These are phyloP conservation scores for Penicillium antarcticum DNA, from an alignment of 495 filamentous ascomycete species.

Conservation along the genomic window DNA sequence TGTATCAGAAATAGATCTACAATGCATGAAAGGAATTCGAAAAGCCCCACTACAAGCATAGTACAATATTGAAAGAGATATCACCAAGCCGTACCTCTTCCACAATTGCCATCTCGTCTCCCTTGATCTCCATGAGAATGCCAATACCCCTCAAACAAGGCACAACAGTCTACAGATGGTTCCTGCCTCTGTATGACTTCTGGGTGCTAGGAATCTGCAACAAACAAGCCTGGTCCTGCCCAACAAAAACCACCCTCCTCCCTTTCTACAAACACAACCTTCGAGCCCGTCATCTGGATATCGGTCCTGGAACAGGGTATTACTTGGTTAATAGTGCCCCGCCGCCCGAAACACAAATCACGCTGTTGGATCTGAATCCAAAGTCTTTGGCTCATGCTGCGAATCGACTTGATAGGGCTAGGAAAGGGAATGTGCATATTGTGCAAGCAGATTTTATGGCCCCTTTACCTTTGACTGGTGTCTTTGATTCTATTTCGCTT, in stretches of 20 bases:
- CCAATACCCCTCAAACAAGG: too few relatives aligned
- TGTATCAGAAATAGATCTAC: too few relatives aligned
- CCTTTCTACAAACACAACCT: neutral
- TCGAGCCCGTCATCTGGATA: neutral
- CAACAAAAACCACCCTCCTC: neutral
- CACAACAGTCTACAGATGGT: too few relatives aligned
- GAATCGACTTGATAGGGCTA: neutral
- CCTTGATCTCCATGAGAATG: too few relatives aligned
- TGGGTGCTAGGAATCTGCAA: neutral
- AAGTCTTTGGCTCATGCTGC: neutral
- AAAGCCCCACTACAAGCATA: too few relatives aligned
- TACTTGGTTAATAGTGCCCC: neutral
- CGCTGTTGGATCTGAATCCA: neutral
- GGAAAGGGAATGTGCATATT: neutral
- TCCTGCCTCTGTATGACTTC: neutral
- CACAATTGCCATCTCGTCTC: too few relatives aligned
- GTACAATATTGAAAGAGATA: too few relatives aligned
- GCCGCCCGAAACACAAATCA: neutral
- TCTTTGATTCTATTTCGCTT: constrained; percentile 29
- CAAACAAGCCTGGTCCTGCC: neutral
- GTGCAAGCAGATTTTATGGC: neutral
- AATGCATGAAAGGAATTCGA: too few relatives aligned
- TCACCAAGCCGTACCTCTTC: too few relatives aligned
- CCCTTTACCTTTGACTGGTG: neutral
- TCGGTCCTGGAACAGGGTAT: neutral